phyloP scores from a whole-genome alignment of 2,329 filamentous ascomycete genomes.

The Phoma herbarum region DNA sequence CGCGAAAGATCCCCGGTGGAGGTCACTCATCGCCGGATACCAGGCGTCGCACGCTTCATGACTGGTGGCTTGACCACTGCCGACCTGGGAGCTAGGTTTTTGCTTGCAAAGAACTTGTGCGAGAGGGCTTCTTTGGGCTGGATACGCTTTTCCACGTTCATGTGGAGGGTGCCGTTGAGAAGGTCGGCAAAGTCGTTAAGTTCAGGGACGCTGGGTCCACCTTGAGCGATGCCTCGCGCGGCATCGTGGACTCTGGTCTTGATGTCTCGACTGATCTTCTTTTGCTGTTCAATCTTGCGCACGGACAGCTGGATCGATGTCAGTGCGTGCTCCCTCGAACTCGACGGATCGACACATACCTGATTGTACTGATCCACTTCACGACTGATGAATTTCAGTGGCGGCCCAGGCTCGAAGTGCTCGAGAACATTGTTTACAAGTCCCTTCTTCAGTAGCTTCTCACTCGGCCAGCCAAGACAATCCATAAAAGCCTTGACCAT shows the following conservation, averaged over 20 bases:
- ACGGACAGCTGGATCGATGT: constrained; percentile 65
- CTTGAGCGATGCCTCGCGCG: constrained; percentile 75
- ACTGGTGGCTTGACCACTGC: constrained; percentile 41
- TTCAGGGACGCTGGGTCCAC: constrained; percentile 72
- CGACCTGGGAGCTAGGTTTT: constrained; percentile 33
- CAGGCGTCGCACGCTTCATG: constrained; percentile 32
- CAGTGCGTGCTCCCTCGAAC: constrained; percentile 13
- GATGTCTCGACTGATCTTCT: constrained; percentile 73
- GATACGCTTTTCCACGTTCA: constrained; percentile 93
- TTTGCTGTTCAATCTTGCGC: constrained; percentile 69
- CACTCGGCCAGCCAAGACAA: constrained; percentile 88
- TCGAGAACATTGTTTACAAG: constrained; percentile 73
- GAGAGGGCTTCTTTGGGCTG: constrained; percentile 85
- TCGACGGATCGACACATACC: constrained; percentile 24
- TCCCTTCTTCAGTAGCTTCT: constrained; percentile 86
- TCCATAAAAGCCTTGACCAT: constrained; percentile 98
- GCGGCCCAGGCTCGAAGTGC: constrained; percentile 62
- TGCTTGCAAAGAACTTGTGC: constrained; percentile 80
- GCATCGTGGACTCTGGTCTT: constrained; percentile 78
- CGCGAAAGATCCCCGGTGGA: neutral
- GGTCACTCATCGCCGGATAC: constrained; percentile 27
- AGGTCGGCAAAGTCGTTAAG: constrained; percentile 86
- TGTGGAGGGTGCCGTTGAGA: constrained; percentile 83
- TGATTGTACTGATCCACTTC: constrained; percentile 69
- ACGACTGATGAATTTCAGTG: constrained; percentile 81